Percentiles rank a stretch among this genome's conserved stretches.
Evolutionary conservation across 257 asterid genomes (phyloP).

Genomic region (Solanum sparsipilum): DNA sequence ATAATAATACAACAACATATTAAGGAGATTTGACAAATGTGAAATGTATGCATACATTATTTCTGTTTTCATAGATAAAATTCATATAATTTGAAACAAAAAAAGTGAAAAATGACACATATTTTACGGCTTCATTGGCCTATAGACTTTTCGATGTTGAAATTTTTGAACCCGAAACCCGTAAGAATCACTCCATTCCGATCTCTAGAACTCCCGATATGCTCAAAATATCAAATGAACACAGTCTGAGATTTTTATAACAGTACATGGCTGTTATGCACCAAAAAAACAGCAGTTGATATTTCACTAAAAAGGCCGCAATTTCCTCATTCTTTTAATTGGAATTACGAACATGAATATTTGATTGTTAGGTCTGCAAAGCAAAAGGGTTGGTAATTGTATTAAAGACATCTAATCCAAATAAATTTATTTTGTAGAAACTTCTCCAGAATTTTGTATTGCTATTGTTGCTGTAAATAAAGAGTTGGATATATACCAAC

Average conservation of each 20-base stretch:
- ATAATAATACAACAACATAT: neutral
- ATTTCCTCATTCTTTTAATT: neutral
- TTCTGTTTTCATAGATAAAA: too few species aligned
- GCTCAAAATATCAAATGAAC: too few species aligned
- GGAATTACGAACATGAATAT: neutral
- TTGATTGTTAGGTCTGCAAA: neutral
- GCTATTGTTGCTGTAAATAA: fast-evolving
- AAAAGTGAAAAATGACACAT: too few species aligned
- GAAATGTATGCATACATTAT: too few species aligned
- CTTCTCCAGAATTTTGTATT: neutral
- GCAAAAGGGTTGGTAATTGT: neutral
- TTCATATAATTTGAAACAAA: too few species aligned
- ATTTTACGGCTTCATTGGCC: neutral
- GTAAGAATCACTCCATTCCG: too few species aligned
- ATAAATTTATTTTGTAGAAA: neutral
- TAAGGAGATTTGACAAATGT: too few species aligned
- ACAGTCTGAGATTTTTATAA: too few species aligned
- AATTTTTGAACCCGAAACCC: neutral
- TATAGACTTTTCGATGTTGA: neutral
- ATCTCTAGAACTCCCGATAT: too few species aligned
- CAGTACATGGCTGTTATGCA: too few species aligned
- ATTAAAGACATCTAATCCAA: neutral
- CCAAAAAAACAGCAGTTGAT: too few species aligned
- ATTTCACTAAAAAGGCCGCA: too few species aligned
- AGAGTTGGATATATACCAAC: fast-evolving